Evolutionary conservation across 352 stramenopile genomes (phyloP), one percentile per base, ranked within the genome.

Genomic region (Phytophthora ramorum): DNA sequence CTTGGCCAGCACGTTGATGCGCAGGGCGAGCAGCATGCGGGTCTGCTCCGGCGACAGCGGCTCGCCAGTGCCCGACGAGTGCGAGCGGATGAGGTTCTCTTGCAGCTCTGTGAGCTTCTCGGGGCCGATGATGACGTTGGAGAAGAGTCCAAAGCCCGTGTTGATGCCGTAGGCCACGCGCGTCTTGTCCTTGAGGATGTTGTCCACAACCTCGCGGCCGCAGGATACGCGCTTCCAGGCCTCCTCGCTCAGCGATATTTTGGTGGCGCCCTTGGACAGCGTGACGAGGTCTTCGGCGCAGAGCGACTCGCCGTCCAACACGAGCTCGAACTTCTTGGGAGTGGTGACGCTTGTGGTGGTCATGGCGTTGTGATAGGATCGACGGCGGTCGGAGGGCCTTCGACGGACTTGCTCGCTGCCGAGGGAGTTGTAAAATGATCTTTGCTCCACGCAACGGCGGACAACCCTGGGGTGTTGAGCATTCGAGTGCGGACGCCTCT

Each of bases 131-230:
- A 96, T 86, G 48, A 97, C 89, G 63, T 97, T 95, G 38, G 83
- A 95, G 76, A 97, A 97, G 55, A 96, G 78, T 1, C 91, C 91
- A 59, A 97, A 97, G 68, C 89, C 91, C 64, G 91, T 97, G 79
- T 97, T 97, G 82, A 97, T 97, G 54, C 91, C 91, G 78, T 97
- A 97, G 16, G 85, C 89, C 26, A 96, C 88, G 37, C 82, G 80
- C 47, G 79, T 80, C 20, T 73, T 83, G 66, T 91, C 86, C 63
- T 90, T 80, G 46, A 97, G 76, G 74, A 96, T 95, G 64, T 90
- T 91, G 73, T 96, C 89, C 8, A 96, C 87, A 56, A 96, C 89
- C 8, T 93, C 78, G 32, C 86, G 79, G 37, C 83, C 74, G 51
- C 73, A 78, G 5, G 79, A 69, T n/a, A 95, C 87, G 46, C 87